Evolutionary conservation across 352 stramenopile species (phyloP), one percentile per base, ranked within the genome.

Genomic region (Globisporangium emineosum): DNA sequence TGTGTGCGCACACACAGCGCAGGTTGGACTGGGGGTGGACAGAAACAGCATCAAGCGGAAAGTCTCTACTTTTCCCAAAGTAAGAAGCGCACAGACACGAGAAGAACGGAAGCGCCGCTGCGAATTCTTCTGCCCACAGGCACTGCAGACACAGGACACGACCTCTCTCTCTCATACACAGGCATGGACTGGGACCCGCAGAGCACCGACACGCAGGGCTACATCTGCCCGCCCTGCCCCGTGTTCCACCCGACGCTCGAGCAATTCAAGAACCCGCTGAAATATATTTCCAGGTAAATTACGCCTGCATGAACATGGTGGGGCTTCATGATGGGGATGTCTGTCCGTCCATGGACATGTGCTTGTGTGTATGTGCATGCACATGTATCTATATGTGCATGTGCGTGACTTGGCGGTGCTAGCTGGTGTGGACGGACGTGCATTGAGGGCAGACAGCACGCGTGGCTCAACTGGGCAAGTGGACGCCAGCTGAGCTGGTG

Each of bases 241-340:
- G 82, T 92, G 37, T 98, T 96, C 69, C 77, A 90, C 58, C 92
- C 92, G 33, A 94, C 91, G 51, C 43, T 53, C 17, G 83, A 97
- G 61, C 81, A 98, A 66, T 98, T 97, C 71, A 60, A 80, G 58
- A 80, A 98, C 70, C 91, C 92, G 62, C 68, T 98, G 77, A 84
- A 89, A 86, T 98, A 97, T 89, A 98, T 98, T 84, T 79, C 78
- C 66, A 96, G 87, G 89, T 90, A 83, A 83, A 77, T 85, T 91
- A 86, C 68, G 21, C 19, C 27, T 53, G 23, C 23, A 51, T 27
- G 27, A 56, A 25, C 49, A 55, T 35, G 49, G 23, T 15, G 21
- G 29, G 40, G 9, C 58, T 32, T 32, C 29, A 21, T 58, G 32
- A 21, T 19, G 47, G 13, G n/a, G n/a, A n/a, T n/a, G n/a, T n/a